Conservation (phyloP, 768 basidiomycete species). For the Lentinus tigrinus region DNA sequence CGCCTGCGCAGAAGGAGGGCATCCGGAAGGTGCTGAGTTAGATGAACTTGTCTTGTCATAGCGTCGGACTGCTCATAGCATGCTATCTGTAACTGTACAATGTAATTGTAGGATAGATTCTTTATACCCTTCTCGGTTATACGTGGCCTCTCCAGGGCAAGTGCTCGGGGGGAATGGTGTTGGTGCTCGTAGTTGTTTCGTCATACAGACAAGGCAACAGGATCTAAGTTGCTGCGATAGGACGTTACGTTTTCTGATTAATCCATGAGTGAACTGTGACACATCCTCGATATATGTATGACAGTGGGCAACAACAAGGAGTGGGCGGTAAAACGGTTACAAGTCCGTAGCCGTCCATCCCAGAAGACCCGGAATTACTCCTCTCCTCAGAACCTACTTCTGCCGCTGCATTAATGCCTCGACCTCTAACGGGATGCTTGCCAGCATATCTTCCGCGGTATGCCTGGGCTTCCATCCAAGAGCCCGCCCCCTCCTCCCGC, state of each 20-base stretch:
- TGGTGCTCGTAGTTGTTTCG: too few species aligned
- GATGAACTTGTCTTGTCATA: not conserved
- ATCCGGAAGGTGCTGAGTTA: slow-evolving; percentile 61
- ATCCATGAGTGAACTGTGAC: too few species aligned
- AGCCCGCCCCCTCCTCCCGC: slow-evolving; percentile 23
- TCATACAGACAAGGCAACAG: too few species aligned
- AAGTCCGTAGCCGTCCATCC: too few species aligned
- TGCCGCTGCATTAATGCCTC: slow-evolving; percentile 16
- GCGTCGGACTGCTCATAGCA: not conserved
- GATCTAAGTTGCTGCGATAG: too few species aligned
- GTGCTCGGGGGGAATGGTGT: too few species aligned
- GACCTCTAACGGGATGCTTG: slow-evolving; percentile 41
- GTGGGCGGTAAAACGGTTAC: too few species aligned
- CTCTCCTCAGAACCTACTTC: slow-evolving; percentile 1
- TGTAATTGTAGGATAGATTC: slow-evolving; percentile 11
- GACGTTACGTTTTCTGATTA: too few species aligned
- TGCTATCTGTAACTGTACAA: slow-evolving; percentile 10
- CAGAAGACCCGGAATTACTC: too few species aligned
- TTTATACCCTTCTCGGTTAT: slow-evolving; percentile 4
- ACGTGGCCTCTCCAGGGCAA: too few species aligned
- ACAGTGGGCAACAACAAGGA: too few species aligned
- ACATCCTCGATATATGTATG: too few species aligned
- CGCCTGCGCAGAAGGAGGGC: slow-evolving; percentile 76
- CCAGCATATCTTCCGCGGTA: slow-evolving; percentile 40
- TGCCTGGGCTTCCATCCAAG: slow-evolving; percentile 48